Evolutionary conservation across 306 rosid genomes (phyloP).

Genomic region (Dryas drummondii): DNA sequence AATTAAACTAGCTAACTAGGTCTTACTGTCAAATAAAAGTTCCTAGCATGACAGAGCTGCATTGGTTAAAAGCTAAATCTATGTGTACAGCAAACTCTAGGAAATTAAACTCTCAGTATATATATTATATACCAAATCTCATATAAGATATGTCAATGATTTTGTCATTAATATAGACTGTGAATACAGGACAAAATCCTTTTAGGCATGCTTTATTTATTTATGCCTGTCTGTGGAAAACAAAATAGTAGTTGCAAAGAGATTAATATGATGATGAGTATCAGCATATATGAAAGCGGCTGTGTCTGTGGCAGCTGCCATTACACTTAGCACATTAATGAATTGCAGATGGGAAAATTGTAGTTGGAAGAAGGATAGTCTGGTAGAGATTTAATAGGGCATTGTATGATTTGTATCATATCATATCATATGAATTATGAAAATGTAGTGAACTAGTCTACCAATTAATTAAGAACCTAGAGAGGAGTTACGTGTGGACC

Average conservation of each 20-base stretch:
- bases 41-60: constrained; percentile 5
- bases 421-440: no score
- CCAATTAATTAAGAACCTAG: no score
- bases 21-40: not conserved
- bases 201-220: not conserved
- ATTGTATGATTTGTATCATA: no score
- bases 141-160: not conserved
- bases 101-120: not conserved
- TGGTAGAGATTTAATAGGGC: constrained; percentile 3
- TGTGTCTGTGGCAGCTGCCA: not conserved
- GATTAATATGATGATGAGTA: not conserved
- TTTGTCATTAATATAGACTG: not conserved
- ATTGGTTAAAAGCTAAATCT: not conserved
- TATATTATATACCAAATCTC: not conserved
- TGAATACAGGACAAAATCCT: not conserved
- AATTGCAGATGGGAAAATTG: constrained; percentile 18
- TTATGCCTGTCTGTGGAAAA: not conserved
- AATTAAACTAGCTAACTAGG: not conserved
- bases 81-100: constrained; percentile 7
- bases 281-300: not conserved
- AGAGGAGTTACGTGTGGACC: no score
- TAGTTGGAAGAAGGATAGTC: constrained; percentile 7
- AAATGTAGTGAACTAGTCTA: no score
- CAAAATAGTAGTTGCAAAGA: not conserved
- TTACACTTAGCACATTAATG: constrained; percentile 6